Percentiles rank a stretch among this genome's conserved stretches.
Conservation (phyloP, 192 early-diverging fungal genomes). For the Geosiphon pyriformis region DNA sequence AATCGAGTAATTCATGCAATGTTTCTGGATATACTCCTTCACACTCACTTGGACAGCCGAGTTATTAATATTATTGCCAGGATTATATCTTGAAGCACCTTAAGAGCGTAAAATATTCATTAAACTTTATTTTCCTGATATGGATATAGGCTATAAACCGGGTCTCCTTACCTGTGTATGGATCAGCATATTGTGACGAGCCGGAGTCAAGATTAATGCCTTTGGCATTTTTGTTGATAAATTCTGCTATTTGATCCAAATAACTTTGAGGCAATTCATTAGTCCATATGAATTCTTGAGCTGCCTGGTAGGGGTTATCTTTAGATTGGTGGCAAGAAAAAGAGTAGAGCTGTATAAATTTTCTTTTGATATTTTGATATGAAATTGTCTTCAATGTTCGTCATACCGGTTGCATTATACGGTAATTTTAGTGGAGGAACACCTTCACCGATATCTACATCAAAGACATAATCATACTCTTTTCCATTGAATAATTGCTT, state of each 20-base stretch:
- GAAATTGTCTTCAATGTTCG: background rate
- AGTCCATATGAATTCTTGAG: slow-evolving; percentile 81
- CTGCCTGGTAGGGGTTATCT: slow-evolving; percentile 93
- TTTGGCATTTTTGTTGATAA: slow-evolving; percentile 83
- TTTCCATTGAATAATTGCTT: slow-evolving; percentile 80
- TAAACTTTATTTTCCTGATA: background rate
- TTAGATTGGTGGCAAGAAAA: slow-evolving; percentile 16
- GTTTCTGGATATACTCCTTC: background rate
- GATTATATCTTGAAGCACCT: slow-evolving; percentile 59
- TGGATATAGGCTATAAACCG: background rate
- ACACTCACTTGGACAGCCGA: slow-evolving; percentile 7
- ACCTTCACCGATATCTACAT: slow-evolving; percentile 87
- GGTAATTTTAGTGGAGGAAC: slow-evolving; percentile 83
- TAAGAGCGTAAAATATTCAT: background rate
- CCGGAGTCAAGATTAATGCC: slow-evolving; percentile 50
- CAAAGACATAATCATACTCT: slow-evolving; percentile 98
- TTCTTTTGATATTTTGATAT: no score
- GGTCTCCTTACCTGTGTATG: slow-evolving; percentile 42
- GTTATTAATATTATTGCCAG: slow-evolving; percentile 34
- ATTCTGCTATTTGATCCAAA: slow-evolving; percentile 91
- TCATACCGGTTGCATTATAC: slow-evolving; percentile 73
- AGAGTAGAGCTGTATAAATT: background rate
- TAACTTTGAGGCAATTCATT: slow-evolving; percentile 79
- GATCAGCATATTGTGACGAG: slow-evolving; percentile 37
- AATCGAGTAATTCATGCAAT: no score